These are phyloP conservation scores for Friedmanniomyces simplex DNA, from an alignment of 495 filamentous ascomycete genomes.

Conservation along the genomic window DNA sequence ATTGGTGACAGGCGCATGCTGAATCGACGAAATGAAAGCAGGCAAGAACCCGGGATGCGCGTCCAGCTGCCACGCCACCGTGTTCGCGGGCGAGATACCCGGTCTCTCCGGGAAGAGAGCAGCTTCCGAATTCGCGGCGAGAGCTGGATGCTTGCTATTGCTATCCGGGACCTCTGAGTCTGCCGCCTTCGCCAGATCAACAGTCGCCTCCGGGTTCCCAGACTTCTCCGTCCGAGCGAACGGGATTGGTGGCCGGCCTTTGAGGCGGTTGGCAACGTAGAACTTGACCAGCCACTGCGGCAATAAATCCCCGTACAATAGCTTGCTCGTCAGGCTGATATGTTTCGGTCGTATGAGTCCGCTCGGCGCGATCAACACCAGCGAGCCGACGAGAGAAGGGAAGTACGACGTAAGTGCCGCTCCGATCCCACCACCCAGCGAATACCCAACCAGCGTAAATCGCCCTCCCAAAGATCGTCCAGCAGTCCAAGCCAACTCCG, in stretches of 20 bases:
- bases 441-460: conserved; percentile 73
- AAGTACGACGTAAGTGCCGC: conserved; percentile 65
- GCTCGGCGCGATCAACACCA: conserved; percentile 65
- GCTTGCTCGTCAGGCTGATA: conserved; percentile 45
- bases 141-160: conserved; percentile 4
- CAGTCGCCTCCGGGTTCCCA: background rate
- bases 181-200: background rate
- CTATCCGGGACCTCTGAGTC: conserved; percentile 6
- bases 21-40: conserved; percentile 48
- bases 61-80: conserved; percentile 47
- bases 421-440: conserved; percentile 69
- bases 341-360: conserved; percentile 61
- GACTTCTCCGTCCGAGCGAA: background rate
- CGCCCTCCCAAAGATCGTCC: background rate
- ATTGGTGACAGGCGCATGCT: conserved; percentile 43
- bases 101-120: conserved; percentile 31
- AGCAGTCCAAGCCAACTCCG: background rate
- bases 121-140: conserved; percentile 28
- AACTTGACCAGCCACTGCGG: conserved; percentile 46
- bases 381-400: conserved; percentile 50
- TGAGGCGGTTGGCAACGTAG: conserved; percentile 46
- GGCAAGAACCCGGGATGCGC: conserved; percentile 46
- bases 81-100: conserved; percentile 34
- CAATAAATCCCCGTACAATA: conserved; percentile 51
- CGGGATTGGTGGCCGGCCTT: background rate